Base-by-base conservation (phyloP, 106 monocot species). In the Allium sativum region DNA sequence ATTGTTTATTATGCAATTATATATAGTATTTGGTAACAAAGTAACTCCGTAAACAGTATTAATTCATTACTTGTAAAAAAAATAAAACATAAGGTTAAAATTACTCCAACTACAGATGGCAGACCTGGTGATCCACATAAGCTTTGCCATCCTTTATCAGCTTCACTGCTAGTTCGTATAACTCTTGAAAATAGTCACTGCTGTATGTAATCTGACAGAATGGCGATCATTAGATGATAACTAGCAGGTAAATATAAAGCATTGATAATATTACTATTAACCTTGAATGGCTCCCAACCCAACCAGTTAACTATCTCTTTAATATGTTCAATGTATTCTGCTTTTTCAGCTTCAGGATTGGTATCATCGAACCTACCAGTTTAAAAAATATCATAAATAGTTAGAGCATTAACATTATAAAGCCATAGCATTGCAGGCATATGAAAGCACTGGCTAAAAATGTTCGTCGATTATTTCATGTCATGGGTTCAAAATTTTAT, bases 101-200 rank as follows among this genome's bases (percentile, higher is more conserved):
- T 31, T 31, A 31, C 5, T 31, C 31, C 1, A 31, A 31, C 5
- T 5, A 31, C 31, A 31, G 48, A 64, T 50, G 64, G 77, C 74
- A 69, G 64, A 98, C 98, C 98, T 98, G 98, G 70, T 98, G 92
- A 76, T 98, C 98, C 48, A 98, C 98, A 75, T 98, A 98, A 53
- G 98, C 98, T 44, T 76, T 56, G 58, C 73, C 87, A 13, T 70
- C 83, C 12, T 65, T 70, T 71, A 98, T 85, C 57, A 98, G 81
- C 74, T 88, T 74, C 45, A 98, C 76, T 53, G 92, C 88, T 17
- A 92, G 76, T 53, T 98, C 79, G 75, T 98, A 79, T 52, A 98
- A 65, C 56, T 82, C 70, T 74, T 92, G 88, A 43, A 92, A 98
- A 59, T 92, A 98, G 64, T 92, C 88, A 52, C 92, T 92, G 40